phyloP scores from a whole-genome alignment of 2,329 filamentous ascomycete genomes.

The Calonectria pseudoturangicola region DNA sequence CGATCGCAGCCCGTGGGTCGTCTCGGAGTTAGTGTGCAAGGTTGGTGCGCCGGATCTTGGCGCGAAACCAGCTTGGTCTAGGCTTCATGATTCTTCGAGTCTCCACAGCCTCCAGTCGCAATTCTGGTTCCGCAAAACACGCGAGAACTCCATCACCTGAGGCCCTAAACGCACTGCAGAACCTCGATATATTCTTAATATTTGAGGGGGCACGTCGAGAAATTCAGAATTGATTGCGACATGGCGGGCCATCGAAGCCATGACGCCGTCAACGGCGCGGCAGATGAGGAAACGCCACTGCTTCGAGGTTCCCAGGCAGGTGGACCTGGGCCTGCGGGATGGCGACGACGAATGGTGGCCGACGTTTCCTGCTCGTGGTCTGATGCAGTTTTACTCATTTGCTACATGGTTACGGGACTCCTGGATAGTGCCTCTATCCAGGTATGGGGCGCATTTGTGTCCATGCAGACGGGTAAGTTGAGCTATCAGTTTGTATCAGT shows the following conservation, averaged over 20 bases:
- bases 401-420: constrained; percentile 85
- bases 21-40: neutral
- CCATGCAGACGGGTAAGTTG: constrained; percentile 84
- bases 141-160: neutral
- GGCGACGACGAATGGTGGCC: constrained; percentile 37
- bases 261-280: constrained; percentile 5
- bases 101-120: neutral
- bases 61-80: neutral
- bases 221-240: neutral
- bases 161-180: neutral
- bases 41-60: neutral
- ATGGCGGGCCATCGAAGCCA: constrained; percentile 34
- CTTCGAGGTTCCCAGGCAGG: constrained; percentile 27
- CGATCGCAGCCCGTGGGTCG: neutral
- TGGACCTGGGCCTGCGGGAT: constrained; percentile 8
- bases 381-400: constrained; percentile 81
- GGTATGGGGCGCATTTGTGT: constrained; percentile 87
- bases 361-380: constrained; percentile 71
- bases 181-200: no score
- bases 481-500: neutral
- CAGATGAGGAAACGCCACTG: constrained; percentile 49
- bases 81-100: neutral
- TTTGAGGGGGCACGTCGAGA: neutral
- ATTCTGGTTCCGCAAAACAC: constrained; percentile 3
- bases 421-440: constrained; percentile 85